Base-by-base conservation (phyloP, 2,329 filamentous ascomycete species). In the Trichoderma sp. region DNA sequence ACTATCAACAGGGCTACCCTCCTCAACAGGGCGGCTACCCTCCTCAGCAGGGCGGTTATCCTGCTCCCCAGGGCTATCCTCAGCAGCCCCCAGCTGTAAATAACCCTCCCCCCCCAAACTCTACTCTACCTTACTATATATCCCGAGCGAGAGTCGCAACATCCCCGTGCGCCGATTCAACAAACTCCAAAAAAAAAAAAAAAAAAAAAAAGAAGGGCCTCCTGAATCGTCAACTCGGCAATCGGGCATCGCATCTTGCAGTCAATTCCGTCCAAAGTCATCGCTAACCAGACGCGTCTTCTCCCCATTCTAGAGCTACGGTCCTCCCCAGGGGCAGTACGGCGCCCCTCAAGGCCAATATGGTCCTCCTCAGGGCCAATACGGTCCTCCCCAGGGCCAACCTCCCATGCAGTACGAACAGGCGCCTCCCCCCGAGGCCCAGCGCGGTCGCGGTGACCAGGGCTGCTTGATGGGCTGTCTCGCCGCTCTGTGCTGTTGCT, bases 401-500 rank as follows among this genome's bases (percentile, higher is more conserved):
- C 77, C 78, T 66, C 81, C 79, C 68, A 82, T 82, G 78, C 78
- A 81, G 73, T 80, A 82, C 71, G 78, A 82, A 69, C 80, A 81
- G 72, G 76, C 73, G 25, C 78, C 76, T 35, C 76, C 64, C 27
- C 56, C 29, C 8, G 72, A 75, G 71, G 70, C 66, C 69, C 70
- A 74, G 69, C 70, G 73, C 60, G 71, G 74, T 69, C 69, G 72
- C 69, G 78, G 78, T 67, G 76, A 78, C 63, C 78, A 79, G 67
- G 80, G 78, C 71, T 85, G 83, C 72, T 73, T 84, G 63, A 78
- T 79, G 52, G 81, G 78, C 67, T 84, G 82, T 77, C 75, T 85
- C 56, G 83, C 83, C 9, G 77, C 79, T 17, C 72, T 85, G 64
- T 85, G 83, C 77, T 84, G 81, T 75, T 85, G 83, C 75, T 85